phyloP scores from a whole-genome alignment of 1,284 basidiomycete genomes.

The Moniliophthora roreri region DNA sequence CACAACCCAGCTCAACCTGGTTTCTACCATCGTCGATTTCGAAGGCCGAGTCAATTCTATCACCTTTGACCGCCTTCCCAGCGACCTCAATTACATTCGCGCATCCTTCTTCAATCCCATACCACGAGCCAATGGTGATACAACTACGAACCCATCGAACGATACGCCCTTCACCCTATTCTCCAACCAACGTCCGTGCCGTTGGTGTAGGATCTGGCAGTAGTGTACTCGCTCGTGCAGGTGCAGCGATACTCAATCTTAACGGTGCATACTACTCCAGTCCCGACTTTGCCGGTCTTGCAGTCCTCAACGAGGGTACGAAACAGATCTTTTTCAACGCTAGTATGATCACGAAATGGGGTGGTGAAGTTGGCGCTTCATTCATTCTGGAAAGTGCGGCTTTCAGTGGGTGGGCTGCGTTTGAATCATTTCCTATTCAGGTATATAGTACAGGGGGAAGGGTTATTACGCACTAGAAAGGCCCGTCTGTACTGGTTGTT shows the following conservation, averaged over 20 bases:
- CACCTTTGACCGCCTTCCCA: constrained; percentile 12
- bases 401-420: constrained; percentile 10
- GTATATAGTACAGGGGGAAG: constrained; percentile 5
- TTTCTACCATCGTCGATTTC: constrained; percentile 12
- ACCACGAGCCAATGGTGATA: constrained; percentile 6
- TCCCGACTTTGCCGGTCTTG: neutral
- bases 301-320: neutral
- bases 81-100: constrained; percentile 13
- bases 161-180: constrained; percentile 15
- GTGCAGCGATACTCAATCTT: neutral
- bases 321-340: constrained; percentile 2
- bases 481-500: neutral
- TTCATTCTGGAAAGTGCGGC: constrained; percentile 3
- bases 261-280: neutral
- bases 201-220: neutral
- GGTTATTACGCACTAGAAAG: constrained; percentile 5
- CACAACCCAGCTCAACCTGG: constrained; percentile 20
- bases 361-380: constrained; percentile 2
- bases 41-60: constrained; percentile 8
- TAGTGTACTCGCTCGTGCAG: constrained; percentile 1
- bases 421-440: neutral
- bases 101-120: constrained; percentile 14
- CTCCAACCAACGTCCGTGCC: neutral
- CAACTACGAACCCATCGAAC: constrained; percentile 13
- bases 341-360: constrained; percentile 10